A percentile compares a stretch with the other conserved stretches of the same genome.
Evolutionary conservation across 768 basidiomycete genomes (phyloP).

Genomic region (Postia placenta): DNA sequence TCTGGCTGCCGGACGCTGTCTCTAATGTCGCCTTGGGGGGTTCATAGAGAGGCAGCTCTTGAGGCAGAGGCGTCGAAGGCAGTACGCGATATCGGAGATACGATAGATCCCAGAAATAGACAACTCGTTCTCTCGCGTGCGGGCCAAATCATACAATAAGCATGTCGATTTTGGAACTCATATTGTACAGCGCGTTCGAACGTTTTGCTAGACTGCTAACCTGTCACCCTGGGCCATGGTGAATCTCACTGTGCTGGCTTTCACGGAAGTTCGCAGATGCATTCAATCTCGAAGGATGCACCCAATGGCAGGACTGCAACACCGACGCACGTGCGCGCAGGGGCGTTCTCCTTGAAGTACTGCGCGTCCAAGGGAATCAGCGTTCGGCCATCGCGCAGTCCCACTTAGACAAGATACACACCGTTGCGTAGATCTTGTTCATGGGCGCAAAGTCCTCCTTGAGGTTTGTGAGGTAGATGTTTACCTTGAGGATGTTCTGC

Average conservation of each 20-base stretch:
- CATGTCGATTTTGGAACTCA: too few relatives aligned
- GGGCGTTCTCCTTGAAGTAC: slow-evolving; percentile 45
- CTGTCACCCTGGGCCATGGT: too few relatives aligned
- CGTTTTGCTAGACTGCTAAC: too few relatives aligned
- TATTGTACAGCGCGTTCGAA: too few relatives aligned
- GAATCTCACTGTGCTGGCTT: too few relatives aligned
- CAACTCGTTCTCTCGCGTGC: too few relatives aligned
- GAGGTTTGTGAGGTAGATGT: slow-evolving; percentile 33
- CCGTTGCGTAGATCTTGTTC: slow-evolving; percentile 34
- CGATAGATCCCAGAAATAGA: neutral
- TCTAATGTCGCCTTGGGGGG: too few relatives aligned
- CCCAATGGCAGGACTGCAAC: slow-evolving; percentile 47
- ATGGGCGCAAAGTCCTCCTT: slow-evolving; percentile 31
- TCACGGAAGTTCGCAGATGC: slow-evolving; percentile 38
- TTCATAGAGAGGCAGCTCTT: too few relatives aligned
- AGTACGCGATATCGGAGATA: too few relatives aligned
- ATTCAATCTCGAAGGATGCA: slow-evolving; percentile 57
- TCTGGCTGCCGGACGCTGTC: too few relatives aligned
- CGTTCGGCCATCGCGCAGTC: neutral
- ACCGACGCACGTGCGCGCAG: slow-evolving; percentile 55
- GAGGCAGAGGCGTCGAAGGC: too few relatives aligned
- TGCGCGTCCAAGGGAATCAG: slow-evolving; percentile 16
- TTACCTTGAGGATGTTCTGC: slow-evolving; percentile 35
- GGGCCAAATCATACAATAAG: too few relatives aligned
- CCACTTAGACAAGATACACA: slow-evolving; percentile 10